A percentile compares a stretch with the other conserved stretches of the same genome.
Evolutionary conservation across 495 filamentous ascomycete species (phyloP).

Genomic region (Penicillium herquei): DNA sequence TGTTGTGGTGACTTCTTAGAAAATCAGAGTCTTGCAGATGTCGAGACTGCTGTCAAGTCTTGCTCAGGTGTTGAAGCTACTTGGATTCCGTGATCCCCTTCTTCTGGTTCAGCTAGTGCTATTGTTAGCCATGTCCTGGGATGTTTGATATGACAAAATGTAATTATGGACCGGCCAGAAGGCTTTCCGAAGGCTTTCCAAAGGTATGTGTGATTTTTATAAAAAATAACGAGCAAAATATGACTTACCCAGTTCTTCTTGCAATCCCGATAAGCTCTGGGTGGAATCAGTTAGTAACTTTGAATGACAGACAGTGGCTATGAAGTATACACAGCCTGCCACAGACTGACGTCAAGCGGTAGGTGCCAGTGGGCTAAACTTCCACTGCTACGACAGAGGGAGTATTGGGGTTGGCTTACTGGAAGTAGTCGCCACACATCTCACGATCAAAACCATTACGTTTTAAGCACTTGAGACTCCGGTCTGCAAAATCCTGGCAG

Average conservation of each 20-base stretch:
- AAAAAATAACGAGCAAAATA: background rate
- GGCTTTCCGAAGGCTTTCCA: no score
- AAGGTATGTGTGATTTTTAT: background rate
- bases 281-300: slow-evolving; percentile 1
- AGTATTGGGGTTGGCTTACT: slow-evolving; percentile 52
- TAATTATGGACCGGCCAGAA: no score
- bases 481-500: slow-evolving; percentile 88
- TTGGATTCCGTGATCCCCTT: slow-evolving; percentile 3
- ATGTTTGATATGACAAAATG: no score
- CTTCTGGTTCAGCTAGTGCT: slow-evolving; percentile 28
- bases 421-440: slow-evolving; percentile 93
- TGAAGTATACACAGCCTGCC: background rate
- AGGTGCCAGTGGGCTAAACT: background rate
- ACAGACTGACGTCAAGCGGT: background rate
- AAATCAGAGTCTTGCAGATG: no score
- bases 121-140: slow-evolving; percentile 10
- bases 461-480: slow-evolving; percentile 81
- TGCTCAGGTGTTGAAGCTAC: background rate
- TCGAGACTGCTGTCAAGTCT: no score
- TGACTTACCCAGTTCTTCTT: slow-evolving; percentile 86
- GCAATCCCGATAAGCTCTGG: slow-evolving; percentile 87
- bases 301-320: background rate
- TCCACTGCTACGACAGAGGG: background rate
- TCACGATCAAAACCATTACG: slow-evolving; percentile 79
- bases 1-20: background rate